Evolutionary conservation across 1,284 basidiomycete species (phyloP).

Genomic region (Apiotrichum sp.): DNA sequence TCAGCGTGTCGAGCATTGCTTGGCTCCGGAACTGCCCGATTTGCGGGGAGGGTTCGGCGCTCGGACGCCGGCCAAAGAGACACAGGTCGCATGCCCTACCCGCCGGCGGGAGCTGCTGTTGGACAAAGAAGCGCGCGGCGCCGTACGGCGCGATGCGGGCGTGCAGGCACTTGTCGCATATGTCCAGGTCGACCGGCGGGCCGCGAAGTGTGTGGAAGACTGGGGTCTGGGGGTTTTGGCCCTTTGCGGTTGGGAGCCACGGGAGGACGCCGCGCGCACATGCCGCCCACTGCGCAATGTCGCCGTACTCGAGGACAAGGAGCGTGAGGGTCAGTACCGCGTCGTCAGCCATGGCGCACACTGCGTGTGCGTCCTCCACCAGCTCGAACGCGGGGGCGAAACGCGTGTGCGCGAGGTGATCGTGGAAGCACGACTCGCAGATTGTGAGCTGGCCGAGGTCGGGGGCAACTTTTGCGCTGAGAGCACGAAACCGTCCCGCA

Average conservation of each 20-base stretch:
- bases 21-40: not conserved
- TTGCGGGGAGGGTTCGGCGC: not conserved
- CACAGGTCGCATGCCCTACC: not conserved
- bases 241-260: not conserved
- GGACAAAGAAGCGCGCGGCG: not conserved
- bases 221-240: not conserved
- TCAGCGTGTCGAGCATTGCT: not conserved
- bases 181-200: not conserved
- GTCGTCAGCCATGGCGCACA: not conserved
- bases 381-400: not conserved
- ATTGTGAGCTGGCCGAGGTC: not conserved
- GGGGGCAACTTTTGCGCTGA: no score
- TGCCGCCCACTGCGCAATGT: not conserved
- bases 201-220: not conserved
- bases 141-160: not conserved
- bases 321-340: not conserved
- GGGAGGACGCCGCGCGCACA: no score
- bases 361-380: not conserved
- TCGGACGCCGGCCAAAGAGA: not conserved
- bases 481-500: no score
- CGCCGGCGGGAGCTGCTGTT: not conserved
- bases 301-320: not conserved
- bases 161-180: not conserved
- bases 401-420: not conserved
- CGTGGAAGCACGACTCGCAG: conserved; percentile 2